phyloP scores from a whole-genome alignment of 2,329 filamentous ascomycete genomes.

The Grosmannia huntii region DNA sequence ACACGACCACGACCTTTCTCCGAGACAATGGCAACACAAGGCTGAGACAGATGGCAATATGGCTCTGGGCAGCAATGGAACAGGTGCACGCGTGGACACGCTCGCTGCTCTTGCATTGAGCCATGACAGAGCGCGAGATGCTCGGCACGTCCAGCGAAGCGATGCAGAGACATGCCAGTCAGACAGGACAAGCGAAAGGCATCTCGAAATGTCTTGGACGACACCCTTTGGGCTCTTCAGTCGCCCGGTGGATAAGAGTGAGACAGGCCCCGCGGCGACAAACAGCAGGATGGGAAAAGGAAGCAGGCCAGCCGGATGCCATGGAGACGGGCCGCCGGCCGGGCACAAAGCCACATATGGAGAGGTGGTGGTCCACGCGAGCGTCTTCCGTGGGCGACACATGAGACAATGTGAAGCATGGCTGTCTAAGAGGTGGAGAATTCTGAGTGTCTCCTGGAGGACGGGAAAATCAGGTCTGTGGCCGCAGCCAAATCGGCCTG shows the following conservation, averaged over 20 bases:
- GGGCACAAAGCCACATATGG: neutral
- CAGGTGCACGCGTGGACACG: neutral
- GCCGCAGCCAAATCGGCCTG: neutral
- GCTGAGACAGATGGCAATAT: neutral
- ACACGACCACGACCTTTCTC: neutral
- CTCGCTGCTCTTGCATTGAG: neutral
- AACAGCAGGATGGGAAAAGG: neutral
- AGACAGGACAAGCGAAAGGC: neutral
- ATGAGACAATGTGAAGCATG: neutral
- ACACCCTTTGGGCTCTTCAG: neutral
- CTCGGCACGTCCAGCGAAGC: neutral
- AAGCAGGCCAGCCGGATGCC: neutral
- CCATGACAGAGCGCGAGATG: neutral
- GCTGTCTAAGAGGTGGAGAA: neutral
- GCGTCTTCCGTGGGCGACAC: neutral
- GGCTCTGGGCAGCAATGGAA: neutral
- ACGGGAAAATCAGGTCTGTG: neutral
- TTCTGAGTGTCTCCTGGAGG: no score
- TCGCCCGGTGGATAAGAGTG: neutral
- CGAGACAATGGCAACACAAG: neutral
- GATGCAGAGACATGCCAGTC: neutral
- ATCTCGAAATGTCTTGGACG: neutral
- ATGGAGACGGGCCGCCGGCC: neutral
- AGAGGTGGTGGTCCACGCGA: neutral
- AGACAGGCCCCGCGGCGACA: neutral